A percentile compares a stretch with the other conserved stretches of the same genome.
These are phyloP conservation scores for Daedalea quercina DNA, from an alignment of 768 basidiomycete genomes.

Conservation along the genomic window DNA sequence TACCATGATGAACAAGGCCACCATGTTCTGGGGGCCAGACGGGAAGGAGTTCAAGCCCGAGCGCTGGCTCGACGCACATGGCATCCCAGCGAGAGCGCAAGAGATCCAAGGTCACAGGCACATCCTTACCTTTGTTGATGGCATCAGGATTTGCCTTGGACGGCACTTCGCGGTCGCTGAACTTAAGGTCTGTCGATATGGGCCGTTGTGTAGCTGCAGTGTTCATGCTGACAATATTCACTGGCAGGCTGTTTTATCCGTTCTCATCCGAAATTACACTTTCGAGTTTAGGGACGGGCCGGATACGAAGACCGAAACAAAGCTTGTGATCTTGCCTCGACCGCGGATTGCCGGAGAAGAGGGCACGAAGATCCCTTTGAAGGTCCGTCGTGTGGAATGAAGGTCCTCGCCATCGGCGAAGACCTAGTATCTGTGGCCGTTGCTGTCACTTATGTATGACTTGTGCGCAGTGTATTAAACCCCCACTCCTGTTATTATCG, in stretches of 20 bases:
- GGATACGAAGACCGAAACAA: constrained; percentile 25
- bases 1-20: constrained; percentile 32
- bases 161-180: constrained; percentile 35
- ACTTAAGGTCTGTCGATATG: constrained; percentile 27
- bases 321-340: constrained; percentile 13
- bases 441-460: no score
- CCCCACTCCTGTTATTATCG: no score
- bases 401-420: no score
- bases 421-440: no score
- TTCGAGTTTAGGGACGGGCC: constrained; percentile 30
- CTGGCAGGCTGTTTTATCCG: constrained; percentile 33
- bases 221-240: background rate
- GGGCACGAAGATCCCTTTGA: constrained; percentile 19
- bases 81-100: constrained; percentile 23
- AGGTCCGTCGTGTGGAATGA: constrained; percentile 14
- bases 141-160: constrained; percentile 37
- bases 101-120: constrained; percentile 33
- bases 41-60: constrained; percentile 37
- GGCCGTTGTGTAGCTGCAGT: background rate
- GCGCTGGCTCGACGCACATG: constrained; percentile 30
- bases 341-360: constrained; percentile 16
- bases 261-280: constrained; percentile 34
- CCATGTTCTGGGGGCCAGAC: constrained; percentile 37
- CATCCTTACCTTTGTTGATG: constrained; percentile 38
- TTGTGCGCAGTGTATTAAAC: no score